These are phyloP conservation scores for Daphne laureola DNA, from an alignment of 441 rosid species.

Conservation along the genomic window DNA sequence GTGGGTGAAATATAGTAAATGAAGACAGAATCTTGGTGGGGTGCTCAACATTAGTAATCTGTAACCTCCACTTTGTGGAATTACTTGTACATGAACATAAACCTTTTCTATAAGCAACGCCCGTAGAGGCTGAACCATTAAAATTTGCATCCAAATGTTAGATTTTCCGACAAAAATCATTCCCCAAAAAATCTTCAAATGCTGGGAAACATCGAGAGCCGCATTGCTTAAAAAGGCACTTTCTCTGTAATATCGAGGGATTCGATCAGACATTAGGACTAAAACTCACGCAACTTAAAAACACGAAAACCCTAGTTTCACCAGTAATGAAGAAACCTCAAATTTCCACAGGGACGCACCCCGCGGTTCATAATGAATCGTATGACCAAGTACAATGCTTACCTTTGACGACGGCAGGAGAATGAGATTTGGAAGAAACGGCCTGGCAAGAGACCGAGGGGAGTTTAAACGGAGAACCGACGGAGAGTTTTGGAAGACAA, in stretches of 20 bases:
- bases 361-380: background rate
- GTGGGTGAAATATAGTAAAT: too few relatives aligned
- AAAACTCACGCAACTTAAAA: background rate
- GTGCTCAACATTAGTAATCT: too few relatives aligned
- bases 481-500: constrained; percentile 26
- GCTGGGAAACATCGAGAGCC: background rate
- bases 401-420: constrained; percentile 48
- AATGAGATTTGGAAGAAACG: constrained; percentile 50
- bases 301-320: constrained; percentile 22
- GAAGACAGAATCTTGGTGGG: too few relatives aligned
- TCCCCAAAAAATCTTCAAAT: background rate
- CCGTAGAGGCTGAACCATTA: too few relatives aligned
- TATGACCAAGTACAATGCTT: background rate
- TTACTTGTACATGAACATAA: too few relatives aligned
- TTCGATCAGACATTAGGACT: background rate
- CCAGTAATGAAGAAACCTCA: constrained; percentile 2
- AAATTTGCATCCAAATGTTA: too few relatives aligned
- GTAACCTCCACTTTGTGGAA: too few relatives aligned
- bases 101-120: too few relatives aligned
- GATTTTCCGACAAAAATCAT: too few relatives aligned
- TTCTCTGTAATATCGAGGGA: background rate
- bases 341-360: background rate
- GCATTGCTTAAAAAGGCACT: background rate
- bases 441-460: constrained; percentile 54
- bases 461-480: constrained; percentile 23